phyloP scores from a whole-genome alignment of 257 asterid genomes.

The Verbascum thapsus region DNA sequence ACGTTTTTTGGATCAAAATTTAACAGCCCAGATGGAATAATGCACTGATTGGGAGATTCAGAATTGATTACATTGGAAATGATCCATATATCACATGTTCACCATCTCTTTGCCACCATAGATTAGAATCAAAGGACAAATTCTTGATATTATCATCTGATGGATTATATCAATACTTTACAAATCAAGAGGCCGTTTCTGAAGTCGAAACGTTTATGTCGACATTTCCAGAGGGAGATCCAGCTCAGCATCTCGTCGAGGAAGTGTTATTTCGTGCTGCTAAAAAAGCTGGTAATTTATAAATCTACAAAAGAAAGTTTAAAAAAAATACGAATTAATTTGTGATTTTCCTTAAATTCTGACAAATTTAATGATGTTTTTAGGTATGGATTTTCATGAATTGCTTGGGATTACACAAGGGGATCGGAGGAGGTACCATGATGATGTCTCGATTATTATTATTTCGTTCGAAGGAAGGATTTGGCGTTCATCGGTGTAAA shows the following conservation, averaged over 20 bases:
- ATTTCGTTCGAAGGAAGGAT: conserved; percentile 93
- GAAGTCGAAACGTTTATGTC: conserved; percentile 85
- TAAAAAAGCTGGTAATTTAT: conserved; percentile 76
- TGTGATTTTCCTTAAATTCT: not conserved
- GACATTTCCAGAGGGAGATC: conserved; percentile 93
- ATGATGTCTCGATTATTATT: conserved; percentile 84
- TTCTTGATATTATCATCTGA: conserved; percentile 94
- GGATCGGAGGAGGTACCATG: conserved; percentile 82
- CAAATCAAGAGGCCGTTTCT: conserved; percentile 80
- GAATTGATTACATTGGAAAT: conserved; percentile 80
- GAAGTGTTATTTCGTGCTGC: conserved; percentile 97
- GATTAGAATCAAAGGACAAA: conserved; percentile 61
- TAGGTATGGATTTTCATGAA: conserved; percentile 83
- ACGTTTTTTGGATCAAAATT: no score
- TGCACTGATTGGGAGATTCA: conserved; percentile 85
- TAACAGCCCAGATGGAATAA: conserved; percentile 89
- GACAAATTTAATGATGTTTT: conserved; percentile 15
- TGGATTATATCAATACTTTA: conserved; percentile 95
- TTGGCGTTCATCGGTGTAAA: conserved; percentile 81
- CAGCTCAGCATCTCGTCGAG: conserved; percentile 95
- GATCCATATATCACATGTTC: conserved; percentile 76
- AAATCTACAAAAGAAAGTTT: no score
- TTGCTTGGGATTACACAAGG: conserved; percentile 94
- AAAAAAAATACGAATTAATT: no score
- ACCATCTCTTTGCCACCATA: conserved; percentile 83